phyloP scores from a whole-genome alignment of 257 asterid species.

The Solanum pimpinellifolium region DNA sequence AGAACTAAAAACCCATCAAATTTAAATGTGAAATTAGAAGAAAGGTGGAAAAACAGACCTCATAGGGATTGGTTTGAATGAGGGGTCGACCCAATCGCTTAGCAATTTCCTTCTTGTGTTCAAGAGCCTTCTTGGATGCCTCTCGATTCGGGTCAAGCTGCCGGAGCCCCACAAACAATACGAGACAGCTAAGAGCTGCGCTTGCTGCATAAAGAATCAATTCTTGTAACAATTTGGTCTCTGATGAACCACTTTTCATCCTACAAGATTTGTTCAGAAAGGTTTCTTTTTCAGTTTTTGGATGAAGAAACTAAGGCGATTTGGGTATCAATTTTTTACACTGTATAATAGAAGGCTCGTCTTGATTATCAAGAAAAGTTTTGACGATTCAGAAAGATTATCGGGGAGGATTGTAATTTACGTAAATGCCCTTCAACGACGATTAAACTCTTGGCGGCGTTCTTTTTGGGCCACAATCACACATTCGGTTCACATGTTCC shows the following conservation, averaged over 20 bases:
- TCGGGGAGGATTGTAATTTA: neutral
- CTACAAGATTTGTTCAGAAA: neutral
- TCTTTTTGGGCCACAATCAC: neutral
- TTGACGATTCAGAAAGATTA: neutral
- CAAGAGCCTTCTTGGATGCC: constrained; percentile 59
- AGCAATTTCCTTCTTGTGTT: constrained; percentile 79
- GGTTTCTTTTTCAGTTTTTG: neutral
- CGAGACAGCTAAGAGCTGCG: constrained; percentile 82
- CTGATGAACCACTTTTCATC: constrained; percentile 39
- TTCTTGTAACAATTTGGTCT: constrained; percentile 52
- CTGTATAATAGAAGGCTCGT: neutral
- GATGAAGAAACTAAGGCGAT: neutral
- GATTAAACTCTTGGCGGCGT: neutral
- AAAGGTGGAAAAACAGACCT: constrained; percentile 28
- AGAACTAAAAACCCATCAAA: no score
- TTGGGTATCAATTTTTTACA: neutral
- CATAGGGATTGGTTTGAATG: constrained; percentile 65
- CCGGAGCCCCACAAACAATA: constrained; percentile 61
- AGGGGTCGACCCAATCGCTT: constrained; percentile 87
- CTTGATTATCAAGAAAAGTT: neutral
- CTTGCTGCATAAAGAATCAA: constrained; percentile 77
- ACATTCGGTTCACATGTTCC: neutral
- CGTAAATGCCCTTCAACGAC: neutral
- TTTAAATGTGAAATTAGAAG: neutral
- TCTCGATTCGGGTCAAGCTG: constrained; percentile 84